Conservation (phyloP, 2,329 filamentous ascomycete species). For the Alternaria panax region DNA sequence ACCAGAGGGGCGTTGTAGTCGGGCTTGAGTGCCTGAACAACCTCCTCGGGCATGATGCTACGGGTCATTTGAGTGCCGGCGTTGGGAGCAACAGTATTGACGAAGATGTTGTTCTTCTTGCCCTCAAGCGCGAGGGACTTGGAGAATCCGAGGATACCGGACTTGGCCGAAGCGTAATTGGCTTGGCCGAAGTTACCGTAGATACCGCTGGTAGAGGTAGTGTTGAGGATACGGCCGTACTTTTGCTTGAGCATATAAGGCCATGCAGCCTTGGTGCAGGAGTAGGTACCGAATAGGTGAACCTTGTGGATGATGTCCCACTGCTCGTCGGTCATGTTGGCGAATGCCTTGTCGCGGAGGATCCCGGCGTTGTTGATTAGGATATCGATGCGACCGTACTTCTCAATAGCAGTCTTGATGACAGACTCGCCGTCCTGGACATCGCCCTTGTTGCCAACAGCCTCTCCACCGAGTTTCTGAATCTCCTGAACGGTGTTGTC, state of each 20-base stretch:
- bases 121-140: constrained; percentile 92
- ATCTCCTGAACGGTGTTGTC: constrained; percentile 93
- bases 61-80: constrained; percentile 95
- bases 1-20: constrained; percentile 97
- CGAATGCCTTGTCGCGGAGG: constrained; percentile 95
- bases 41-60: constrained; percentile 93
- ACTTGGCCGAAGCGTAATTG: constrained; percentile 81
- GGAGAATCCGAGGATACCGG: constrained; percentile 92
- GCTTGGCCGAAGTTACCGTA: constrained; percentile 99
- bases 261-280: constrained; percentile 96
- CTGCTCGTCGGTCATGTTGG: constrained; percentile 93
- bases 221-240: constrained; percentile 96
- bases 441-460: constrained; percentile 90
- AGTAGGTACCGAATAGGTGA: constrained; percentile 93
- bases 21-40: constrained; percentile 98
- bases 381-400: constrained; percentile 92
- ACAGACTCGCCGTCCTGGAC: constrained; percentile 91
- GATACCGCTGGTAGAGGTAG: constrained; percentile 94
- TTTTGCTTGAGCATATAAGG: constrained; percentile 98
- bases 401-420: constrained; percentile 91
- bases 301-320: constrained; percentile 95
- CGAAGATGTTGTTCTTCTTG: constrained; percentile 95
- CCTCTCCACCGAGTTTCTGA: constrained; percentile 85
- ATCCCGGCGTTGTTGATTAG: constrained; percentile 98
- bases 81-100: constrained; percentile 98